These are phyloP conservation scores for Pisolithus tinctorius DNA, from an alignment of 768 basidiomycete genomes.

Conservation along the genomic window DNA sequence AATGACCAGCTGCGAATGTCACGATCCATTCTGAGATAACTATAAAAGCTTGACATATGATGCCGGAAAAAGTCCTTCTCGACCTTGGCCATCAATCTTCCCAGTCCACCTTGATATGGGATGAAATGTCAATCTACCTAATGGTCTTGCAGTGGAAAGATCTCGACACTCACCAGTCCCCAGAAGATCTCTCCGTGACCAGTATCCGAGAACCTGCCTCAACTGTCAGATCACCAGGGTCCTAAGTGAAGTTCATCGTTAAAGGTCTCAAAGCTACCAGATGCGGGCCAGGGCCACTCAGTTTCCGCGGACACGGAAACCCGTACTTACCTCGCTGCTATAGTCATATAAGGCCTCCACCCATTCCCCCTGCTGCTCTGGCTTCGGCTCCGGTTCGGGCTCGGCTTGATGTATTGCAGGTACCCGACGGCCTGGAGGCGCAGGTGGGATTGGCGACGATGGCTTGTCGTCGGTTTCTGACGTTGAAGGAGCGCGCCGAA, in stretches of 20 bases:
- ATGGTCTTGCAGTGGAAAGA: not conserved
- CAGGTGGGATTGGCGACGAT: constrained; percentile 16
- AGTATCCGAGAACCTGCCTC: constrained; percentile 51
- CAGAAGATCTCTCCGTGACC: constrained; percentile 59
- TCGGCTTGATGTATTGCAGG: not conserved
- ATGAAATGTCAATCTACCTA: constrained; percentile 4
- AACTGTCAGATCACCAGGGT: constrained; percentile 60
- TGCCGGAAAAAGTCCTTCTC: constrained; percentile 57
- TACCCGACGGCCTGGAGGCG: constrained; percentile 10
- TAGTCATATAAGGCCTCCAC: constrained; percentile 76
- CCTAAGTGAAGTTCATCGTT: constrained; percentile 34
- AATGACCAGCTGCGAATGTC: not conserved
- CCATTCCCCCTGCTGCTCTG: constrained; percentile 54
- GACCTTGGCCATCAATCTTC: constrained; percentile 51
- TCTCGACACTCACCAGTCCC: constrained; percentile 56
- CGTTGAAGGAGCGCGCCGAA: constrained; percentile 25
- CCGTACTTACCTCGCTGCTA: constrained; percentile 43
- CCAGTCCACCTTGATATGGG: constrained; percentile 56
- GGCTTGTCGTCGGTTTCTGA: constrained; percentile 13
- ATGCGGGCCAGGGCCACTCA: not conserved
- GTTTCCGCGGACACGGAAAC: not conserved
- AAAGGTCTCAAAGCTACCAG: constrained; percentile 1
- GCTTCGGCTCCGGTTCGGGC: constrained; percentile 16
- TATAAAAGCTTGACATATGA: constrained; percentile 61
- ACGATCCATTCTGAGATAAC: not conserved